A percentile compares a stretch with the other conserved stretches of the same genome.
phyloP scores from a whole-genome alignment of 2,329 filamentous ascomycete species.

The Venturia aucupariae region DNA sequence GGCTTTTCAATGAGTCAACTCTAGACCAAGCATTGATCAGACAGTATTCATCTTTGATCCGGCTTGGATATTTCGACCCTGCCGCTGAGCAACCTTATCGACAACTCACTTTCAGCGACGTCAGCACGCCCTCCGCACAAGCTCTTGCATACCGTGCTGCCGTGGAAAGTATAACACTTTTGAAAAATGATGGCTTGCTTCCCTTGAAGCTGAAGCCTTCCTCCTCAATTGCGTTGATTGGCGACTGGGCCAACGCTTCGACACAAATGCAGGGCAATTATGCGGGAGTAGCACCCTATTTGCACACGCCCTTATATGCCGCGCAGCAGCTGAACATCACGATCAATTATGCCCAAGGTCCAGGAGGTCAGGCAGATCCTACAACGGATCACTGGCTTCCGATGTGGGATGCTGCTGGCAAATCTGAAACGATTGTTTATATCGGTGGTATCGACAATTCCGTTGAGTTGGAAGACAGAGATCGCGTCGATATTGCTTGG shows the following conservation, averaged over 20 bases:
- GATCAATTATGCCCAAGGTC: conserved; percentile 36
- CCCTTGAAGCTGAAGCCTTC: conserved; percentile 32
- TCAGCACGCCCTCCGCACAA: conserved; percentile 45
- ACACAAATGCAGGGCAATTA: conserved; percentile 53
- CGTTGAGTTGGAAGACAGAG: conserved; percentile 43
- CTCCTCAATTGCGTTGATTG: conserved; percentile 44
- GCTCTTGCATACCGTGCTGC: conserved; percentile 47
- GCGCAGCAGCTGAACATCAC: conserved; percentile 38
- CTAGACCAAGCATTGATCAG: conserved; percentile 43
- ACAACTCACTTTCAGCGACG: conserved; percentile 44
- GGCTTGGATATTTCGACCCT: conserved; percentile 50
- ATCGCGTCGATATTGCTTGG: conserved; percentile 45
- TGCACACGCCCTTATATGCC: conserved; percentile 45
- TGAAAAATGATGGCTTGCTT: conserved; percentile 45
- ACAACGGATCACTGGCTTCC: conserved; percentile 25
- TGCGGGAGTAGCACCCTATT: conserved; percentile 46
- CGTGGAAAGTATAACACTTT: conserved; percentile 37
- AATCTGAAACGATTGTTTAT: conserved; percentile 45
- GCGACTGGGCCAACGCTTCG: conserved; percentile 50
- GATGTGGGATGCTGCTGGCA: conserved; percentile 29
- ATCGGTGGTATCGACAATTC: conserved; percentile 46
- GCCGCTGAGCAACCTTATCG: conserved; percentile 39
- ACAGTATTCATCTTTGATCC: conserved; percentile 46
- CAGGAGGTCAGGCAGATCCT: conserved; percentile 22
- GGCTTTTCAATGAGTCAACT: conserved; percentile 35